Base-by-base conservation (phyloP, 768 basidiomycete genomes). In the Omphalotus guepiniiformis region DNA sequence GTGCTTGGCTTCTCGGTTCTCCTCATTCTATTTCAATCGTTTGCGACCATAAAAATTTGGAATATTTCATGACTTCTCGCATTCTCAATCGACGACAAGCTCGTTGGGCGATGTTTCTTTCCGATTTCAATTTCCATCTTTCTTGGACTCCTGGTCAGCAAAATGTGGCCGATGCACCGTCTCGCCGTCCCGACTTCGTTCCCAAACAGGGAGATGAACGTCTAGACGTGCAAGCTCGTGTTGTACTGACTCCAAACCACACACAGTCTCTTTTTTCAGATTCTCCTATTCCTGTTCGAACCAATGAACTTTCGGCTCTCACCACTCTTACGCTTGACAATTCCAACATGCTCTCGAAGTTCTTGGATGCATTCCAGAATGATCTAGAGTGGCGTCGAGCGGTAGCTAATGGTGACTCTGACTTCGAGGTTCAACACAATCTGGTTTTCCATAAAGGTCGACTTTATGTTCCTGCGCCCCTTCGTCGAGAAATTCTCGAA, bases 81-180 rank as follows among this genome's bases (percentile, higher is more conserved):
- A 47, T 58, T 5, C 60, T 71, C 8, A 69, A 49, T 28, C 55
- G 56, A 0, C 55, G 62, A 21, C n/a, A n/a, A n/a, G n/a, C 68
- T 0, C 56, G 65, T n/a, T 79, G 77, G 78, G 53, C 70, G 2
- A 63, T 71, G 58, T 65, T 62, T 43, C 59, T 76, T 32, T 64
- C 65, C 7, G 9, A 9, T 5, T 51, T 58, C 49, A 53, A 55
- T 19, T 48, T 53, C 1, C 53, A 48, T 2, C 49, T 56, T 36
- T 52, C n/a, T n/a, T 69, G 57, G 52, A 51, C 42, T 16, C 68
- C 62, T 11, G 64, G 65, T n/a, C 13, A 48, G 11, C 18, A 48
- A 3, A 67, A 66, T 40, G 48, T 59, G 28, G 58, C 65, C 12
- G 67, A 69, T 36, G 55, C 64, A 37, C 57, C 61, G 6, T 68